Evolutionary conservation across 805 yeast species (phyloP).

Genomic region (Monosporozyma servazzii): DNA sequence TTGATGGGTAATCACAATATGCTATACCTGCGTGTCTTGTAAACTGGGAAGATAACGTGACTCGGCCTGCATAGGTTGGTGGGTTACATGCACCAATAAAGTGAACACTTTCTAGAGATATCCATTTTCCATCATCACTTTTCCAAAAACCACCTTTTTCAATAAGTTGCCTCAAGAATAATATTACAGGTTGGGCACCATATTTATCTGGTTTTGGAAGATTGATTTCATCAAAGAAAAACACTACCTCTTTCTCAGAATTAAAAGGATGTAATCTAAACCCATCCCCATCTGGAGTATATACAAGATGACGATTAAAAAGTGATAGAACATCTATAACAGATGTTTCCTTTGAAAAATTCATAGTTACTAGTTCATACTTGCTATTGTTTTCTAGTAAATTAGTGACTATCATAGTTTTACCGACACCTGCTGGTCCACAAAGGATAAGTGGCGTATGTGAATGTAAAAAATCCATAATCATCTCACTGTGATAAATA

Average conservation of each 20-base stretch:
- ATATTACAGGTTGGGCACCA: constrained; percentile 65
- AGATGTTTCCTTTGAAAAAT: constrained; percentile 74
- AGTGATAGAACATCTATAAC: constrained; percentile 53
- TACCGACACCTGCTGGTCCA: constrained; percentile 98
- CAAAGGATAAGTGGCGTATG: constrained; percentile 62
- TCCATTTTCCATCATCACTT: constrained; percentile 52
- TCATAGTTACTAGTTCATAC: constrained; percentile 56
- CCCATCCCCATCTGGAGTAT: constrained; percentile 45
- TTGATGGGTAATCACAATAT: constrained; percentile 73
- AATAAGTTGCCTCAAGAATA: constrained; percentile 64
- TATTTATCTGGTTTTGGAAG: constrained; percentile 63
- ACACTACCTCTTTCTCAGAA: constrained; percentile 60
- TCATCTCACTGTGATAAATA: constrained; percentile 49
- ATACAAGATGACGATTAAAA: constrained; percentile 64
- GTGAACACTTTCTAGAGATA: constrained; percentile 52
- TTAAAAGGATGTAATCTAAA: constrained; percentile 46
- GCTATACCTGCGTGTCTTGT: constrained; percentile 56
- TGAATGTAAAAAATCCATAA: constrained; percentile 47
- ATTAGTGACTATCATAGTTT: constrained; percentile 79
- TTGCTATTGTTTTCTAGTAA: constrained; percentile 51
- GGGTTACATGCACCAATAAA: constrained; percentile 97
- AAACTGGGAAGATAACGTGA: constrained; percentile 47
- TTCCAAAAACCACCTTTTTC: constrained; percentile 77
- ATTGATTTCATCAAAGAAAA: constrained; percentile 89
- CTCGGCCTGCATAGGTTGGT: constrained; percentile 70